Base-by-base conservation (phyloP, 805 yeast genomes). In the Zygoascus biomembranicola region DNA sequence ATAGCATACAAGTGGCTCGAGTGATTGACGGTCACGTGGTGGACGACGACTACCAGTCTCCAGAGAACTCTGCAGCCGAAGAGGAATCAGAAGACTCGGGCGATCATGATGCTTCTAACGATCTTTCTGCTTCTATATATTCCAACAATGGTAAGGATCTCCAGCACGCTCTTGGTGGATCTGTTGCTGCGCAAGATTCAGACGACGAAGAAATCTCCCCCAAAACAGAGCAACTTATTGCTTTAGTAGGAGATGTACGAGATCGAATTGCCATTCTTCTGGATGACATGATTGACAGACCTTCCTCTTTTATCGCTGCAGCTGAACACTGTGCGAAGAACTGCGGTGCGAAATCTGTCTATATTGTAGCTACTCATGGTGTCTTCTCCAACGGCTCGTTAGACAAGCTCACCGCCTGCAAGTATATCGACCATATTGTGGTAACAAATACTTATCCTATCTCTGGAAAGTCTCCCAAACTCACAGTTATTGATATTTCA, bases 391-490 rank as follows among this genome's bases (percentile, higher is more conserved):
- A 88, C 61, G 84, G 84, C 59, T 89, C 96, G 63, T 76, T 94
- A 52, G 95, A 88, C 64, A 79, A 78, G 54, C 77, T 94, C 67
- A 84, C 85, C 62, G 82, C 77, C 44, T 85, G 90, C 60, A 80
- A 82, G 50, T 90, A 85, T 64, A 89, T 94, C 61, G 96, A 92
- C 71, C 85, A 87, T 69, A 81, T 94, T 55, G 94, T 94, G 51
- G 97, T 90, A 55, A 94, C 99, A 26, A 94, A 94, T 73, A 90
- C 99, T 2, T 94, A 89, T 65, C 99, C 99, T 54, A 87, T 92
- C 50, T 70, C 78, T 32, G 76, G 74, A 51, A 76, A 74, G 49
- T 77, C 84, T 58, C 73, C 80, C 55, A 94, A 94, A 70, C 76
- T 94, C 62, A 82, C 82, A 14, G 85, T 89, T 49, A 90, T 94